Percentiles rank a stretch among this genome's conserved stretches.
phyloP scores from a whole-genome alignment of 225 moss, liverwort and hornwort species.

The Marchantia polymorpha region DNA sequence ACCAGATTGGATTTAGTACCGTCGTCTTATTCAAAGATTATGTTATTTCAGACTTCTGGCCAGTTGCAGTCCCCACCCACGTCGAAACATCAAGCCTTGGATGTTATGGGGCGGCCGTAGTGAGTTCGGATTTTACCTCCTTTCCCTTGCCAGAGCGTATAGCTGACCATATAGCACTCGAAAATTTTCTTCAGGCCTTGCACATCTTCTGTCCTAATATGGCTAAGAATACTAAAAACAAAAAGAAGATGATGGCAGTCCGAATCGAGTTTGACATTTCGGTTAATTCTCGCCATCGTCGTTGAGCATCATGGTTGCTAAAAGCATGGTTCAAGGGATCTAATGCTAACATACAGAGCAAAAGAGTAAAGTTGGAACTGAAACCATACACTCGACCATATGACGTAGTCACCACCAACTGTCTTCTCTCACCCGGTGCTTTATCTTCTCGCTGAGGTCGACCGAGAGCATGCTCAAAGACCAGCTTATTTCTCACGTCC shows the following conservation, averaged over 20 bases:
- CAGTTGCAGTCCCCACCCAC: not conserved
- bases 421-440: conserved; percentile 32
- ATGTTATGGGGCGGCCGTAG: not conserved
- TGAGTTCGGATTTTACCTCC: conserved; percentile 21
- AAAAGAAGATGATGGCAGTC: not conserved
- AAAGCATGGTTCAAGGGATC: not conserved
- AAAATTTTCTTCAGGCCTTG: conserved; percentile 36
- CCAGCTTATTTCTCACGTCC: conserved; percentile 19
- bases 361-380: too few species aligned
- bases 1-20: not conserved
- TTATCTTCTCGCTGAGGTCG: conserved; percentile 28
- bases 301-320: not conserved
- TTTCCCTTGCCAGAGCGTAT: conserved; percentile 25
- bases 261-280: not conserved
- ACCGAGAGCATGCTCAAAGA: conserved; percentile 11
- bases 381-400: too few species aligned
- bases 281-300: not conserved
- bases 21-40: not conserved
- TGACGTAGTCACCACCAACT: too few species aligned
- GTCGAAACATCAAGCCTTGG: not conserved
- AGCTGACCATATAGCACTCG: conserved; percentile 39
- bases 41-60: too few species aligned
- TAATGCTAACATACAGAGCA: too few species aligned
- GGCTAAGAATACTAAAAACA: conserved; percentile 30
- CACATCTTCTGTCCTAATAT: conserved; percentile 25